Evolutionary conservation across 1,139 yeast genomes (phyloP).

Genomic region (Candida tetrigidarum): DNA sequence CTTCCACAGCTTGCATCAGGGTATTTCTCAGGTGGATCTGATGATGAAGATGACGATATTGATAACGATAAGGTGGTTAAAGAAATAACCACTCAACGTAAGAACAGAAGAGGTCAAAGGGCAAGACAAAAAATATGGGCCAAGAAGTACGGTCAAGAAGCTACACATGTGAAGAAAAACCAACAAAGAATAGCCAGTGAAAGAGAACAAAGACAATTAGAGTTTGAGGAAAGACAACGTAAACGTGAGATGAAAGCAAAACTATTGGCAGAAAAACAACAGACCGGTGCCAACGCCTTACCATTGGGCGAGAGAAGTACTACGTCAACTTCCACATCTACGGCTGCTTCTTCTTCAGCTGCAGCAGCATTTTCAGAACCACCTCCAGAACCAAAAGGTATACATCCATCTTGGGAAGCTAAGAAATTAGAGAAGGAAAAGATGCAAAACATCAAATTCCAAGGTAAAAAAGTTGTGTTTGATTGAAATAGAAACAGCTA

Average conservation of each 20-base stretch:
- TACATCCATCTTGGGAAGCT: conserved; percentile 99
- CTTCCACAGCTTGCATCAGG: conserved; percentile 80
- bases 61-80: conserved; percentile 66
- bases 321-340: conserved; percentile 9
- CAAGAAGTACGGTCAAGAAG: conserved; percentile 77
- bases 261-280: conserved; percentile 30
- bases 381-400: conserved; percentile 22
- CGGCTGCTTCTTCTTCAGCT: conserved; percentile 7
- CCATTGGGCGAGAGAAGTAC: conserved; percentile 43
- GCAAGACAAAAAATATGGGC: conserved; percentile 98
- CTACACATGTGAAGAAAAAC: conserved; percentile 81
- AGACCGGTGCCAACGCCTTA: conserved; percentile 42
- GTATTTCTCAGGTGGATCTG: conserved; percentile 79
- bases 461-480: conserved; percentile 85
- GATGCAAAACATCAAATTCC: conserved; percentile 64
- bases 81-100: conserved; percentile 56
- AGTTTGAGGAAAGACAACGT: conserved; percentile 73
- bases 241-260: conserved; percentile 62
- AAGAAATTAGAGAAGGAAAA: conserved; percentile 72
- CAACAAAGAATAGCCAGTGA: conserved; percentile 55
- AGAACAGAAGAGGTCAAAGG: conserved; percentile 95
- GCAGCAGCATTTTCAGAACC: conserved; percentile 15
- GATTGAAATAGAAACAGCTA: conserved; percentile 30
- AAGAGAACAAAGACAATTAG: conserved; percentile 60
- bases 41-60: conserved; percentile 55